Conservation (phyloP, 2,329 filamentous ascomycete species). For the Verticillium zaregamsianum region DNA sequence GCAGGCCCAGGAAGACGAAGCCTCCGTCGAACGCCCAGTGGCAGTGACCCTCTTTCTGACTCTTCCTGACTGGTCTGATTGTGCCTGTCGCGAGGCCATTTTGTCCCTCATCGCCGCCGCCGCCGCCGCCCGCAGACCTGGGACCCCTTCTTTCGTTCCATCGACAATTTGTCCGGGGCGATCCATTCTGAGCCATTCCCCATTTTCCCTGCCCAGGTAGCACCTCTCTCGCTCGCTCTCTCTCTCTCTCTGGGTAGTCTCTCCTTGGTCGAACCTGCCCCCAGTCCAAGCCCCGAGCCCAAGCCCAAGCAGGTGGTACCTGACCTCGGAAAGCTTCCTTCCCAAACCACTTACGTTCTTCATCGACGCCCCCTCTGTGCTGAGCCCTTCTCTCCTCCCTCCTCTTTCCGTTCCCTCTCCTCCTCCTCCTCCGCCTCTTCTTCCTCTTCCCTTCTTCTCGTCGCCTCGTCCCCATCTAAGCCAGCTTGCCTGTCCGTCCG, state of each 20-base stretch:
- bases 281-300: not conserved
- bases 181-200: not conserved
- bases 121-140: not conserved
- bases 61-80: not conserved
- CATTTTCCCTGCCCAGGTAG: not conserved
- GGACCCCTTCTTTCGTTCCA: not conserved
- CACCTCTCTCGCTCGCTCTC: not conserved
- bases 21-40: not conserved
- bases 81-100: not conserved
- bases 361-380: not conserved
- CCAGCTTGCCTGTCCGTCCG: too few relatives aligned
- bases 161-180: not conserved
- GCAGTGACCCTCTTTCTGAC: not conserved
- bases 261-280: not conserved
- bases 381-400: not conserved
- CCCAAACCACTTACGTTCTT: not conserved
- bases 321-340: not conserved
- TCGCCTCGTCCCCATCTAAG: constrained; percentile 1
- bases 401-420: constrained; percentile 2
- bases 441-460: constrained; percentile 7
- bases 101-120: not conserved
- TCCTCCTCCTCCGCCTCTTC: constrained; percentile 1
- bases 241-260: not conserved
- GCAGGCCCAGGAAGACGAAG: not conserved
- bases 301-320: not conserved